Conservation (phyloP, 306 rosid species). For the Dicorynia guianensis region DNA sequence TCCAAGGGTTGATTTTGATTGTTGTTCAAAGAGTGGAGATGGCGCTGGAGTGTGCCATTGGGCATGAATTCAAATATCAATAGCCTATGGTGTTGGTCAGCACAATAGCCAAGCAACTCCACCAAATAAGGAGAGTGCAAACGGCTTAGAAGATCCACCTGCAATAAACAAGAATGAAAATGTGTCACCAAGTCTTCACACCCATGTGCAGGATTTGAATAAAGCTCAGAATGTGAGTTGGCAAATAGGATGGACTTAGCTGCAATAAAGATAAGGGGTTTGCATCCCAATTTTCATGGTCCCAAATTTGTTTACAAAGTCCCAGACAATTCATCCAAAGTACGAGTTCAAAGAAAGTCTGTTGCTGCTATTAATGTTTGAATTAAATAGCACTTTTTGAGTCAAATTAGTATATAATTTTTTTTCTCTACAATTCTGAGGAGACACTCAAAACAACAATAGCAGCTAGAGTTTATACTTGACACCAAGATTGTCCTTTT, state of each 20-base stretch:
- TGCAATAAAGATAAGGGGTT: slow-evolving; percentile 19
- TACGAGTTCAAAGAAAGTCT: slow-evolving; percentile 18
- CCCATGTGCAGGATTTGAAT: slow-evolving; percentile 56
- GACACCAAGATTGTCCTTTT: slow-evolving; percentile 37
- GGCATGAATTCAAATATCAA: slow-evolving; percentile 81
- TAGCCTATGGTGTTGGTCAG: slow-evolving; percentile 91
- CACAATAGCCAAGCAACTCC: slow-evolving; percentile 93
- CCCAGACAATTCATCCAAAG: slow-evolving; percentile 28
- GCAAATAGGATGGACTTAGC: slow-evolving; percentile 21
- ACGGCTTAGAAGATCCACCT: slow-evolving; percentile 95
- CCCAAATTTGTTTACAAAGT: slow-evolving; percentile 39
- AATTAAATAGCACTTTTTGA: slow-evolving; percentile 4
- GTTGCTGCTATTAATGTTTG: slow-evolving; percentile 3
- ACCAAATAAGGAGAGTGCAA: slow-evolving; percentile 78
- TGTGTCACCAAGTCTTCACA: slow-evolving; percentile 32
- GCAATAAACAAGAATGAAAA: slow-evolving; percentile 26
- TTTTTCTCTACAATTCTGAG: background rate
- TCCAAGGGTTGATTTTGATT: slow-evolving; percentile 62
- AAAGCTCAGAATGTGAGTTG: slow-evolving; percentile 37
- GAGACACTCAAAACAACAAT: slow-evolving; percentile 6
- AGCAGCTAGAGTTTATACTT: slow-evolving; percentile 6
- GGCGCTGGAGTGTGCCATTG: slow-evolving; percentile 75
- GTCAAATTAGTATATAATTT: background rate
- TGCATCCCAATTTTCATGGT: slow-evolving; percentile 49
- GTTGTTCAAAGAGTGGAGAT: slow-evolving; percentile 59